A percentile compares a stretch with the other conserved stretches of the same genome.
Conservation (phyloP, 371 early-diverging fungal species). For the Funneliformis caledonium region DNA sequence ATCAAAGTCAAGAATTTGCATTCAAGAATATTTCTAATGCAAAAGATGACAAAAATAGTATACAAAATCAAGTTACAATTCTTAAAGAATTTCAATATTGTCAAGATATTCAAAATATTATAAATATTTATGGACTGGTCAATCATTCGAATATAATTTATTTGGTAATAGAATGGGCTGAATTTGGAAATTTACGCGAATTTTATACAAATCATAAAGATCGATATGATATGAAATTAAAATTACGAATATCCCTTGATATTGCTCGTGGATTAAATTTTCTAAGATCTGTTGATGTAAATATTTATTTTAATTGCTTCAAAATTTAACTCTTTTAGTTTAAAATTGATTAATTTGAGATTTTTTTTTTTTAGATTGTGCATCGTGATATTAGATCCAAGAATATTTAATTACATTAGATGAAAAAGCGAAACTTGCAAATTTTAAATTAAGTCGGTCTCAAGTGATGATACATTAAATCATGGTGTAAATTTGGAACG, state of each 20-base stretch:
- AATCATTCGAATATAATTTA: not conserved
- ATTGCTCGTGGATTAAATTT: conserved; percentile 32
- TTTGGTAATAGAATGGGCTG: conserved; percentile 28
- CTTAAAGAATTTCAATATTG: conserved; percentile 6
- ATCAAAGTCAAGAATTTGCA: not conserved
- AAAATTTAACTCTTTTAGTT: too few species aligned
- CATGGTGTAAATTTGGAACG: not conserved
- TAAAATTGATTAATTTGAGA: not conserved
- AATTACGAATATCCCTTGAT: conserved; percentile 20
- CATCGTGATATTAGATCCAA: conserved; percentile 16
- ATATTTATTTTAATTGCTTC: too few species aligned
- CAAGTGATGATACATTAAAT: not conserved
- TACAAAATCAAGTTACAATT: conserved; percentile 20
- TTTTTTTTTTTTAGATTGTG: not conserved
- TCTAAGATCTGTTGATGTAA: not conserved
- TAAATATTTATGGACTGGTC: conserved; percentile 1
- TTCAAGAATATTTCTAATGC: not conserved
- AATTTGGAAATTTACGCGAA: conserved; percentile 21
- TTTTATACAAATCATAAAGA: conserved; percentile 8
- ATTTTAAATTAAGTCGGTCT: conserved; percentile 9
- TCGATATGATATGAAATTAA: not conserved
- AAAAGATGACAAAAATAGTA: not conserved
- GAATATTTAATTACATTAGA: not conserved
- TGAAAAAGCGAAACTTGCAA: conserved; percentile 26
- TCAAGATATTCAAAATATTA: not conserved